Base-by-base conservation (phyloP, 257 asterid species). In the Scutellaria minor region DNA sequence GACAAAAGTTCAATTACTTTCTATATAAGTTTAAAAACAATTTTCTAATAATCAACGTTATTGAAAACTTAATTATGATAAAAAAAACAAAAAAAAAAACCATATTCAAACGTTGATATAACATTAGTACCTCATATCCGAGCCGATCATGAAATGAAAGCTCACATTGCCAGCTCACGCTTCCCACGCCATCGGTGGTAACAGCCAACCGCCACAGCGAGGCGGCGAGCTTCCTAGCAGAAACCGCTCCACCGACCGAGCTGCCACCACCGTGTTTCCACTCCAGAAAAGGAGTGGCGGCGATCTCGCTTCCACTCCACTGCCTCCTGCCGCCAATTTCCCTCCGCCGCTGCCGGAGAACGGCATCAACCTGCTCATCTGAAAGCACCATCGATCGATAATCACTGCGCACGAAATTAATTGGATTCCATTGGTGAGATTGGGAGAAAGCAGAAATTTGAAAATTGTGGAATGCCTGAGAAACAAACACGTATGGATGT, bases 191-290 rank as follows among this genome's bases (percentile, higher is more conserved):
- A 0, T 63, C 6, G 47, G 53, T 22, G n/a, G 51, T 60, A 39
- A 59, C 86, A 58, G 80, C 75, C 62, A 75, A 73, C 57, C 45
- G 85, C 91, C 93, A 87, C 63, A 87, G 58, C 12, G 78, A 75
- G 51, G 96, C 96, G 39, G 83, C 89, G 56, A 89, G 85, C 71
- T 79, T 87, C 82, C 96, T 77, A 7, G 86, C 83, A 6, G 89
- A 87, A 60, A 78, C 61, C 14, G 44, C 57, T 40, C 58, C 77
- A 22, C 37, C 61, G 82, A 70, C 70, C 7, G 64, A 72, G 60
- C 70, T 52, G 18, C 70, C 47, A 18, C 63, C 75, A 9, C 64
- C 55, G 14, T 62, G 45, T 13, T 77, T 75, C 80, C 84, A 78
- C 11, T 48, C 53, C 6, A 72, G 66, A 22, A 56, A 55, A 9